These are phyloP conservation scores for Magnusiomyces clavatus DNA, from an alignment of 1,139 yeast species.

Conservation along the genomic window DNA sequence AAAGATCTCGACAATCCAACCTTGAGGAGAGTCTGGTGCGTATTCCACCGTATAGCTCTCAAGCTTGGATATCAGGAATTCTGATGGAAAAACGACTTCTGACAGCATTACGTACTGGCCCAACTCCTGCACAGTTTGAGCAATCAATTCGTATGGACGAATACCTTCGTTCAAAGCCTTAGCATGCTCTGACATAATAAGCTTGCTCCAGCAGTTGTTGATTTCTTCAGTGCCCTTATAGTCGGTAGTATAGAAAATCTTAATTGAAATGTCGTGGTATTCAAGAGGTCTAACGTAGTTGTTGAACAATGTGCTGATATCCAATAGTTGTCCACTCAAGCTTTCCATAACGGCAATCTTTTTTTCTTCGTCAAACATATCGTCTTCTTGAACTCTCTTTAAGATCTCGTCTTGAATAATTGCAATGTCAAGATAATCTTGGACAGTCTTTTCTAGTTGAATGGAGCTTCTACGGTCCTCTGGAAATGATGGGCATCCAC, in stretches of 20 bases:
- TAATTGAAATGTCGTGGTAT: slow-evolving; percentile 72
- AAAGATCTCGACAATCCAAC: slow-evolving; percentile 62
- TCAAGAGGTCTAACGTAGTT: slow-evolving; percentile 83
- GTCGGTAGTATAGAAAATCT: slow-evolving; percentile 77
- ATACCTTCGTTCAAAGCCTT: slow-evolving; percentile 24
- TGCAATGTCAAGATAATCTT: slow-evolving; percentile 81
- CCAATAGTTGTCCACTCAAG: slow-evolving; percentile 44
- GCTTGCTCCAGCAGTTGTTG: slow-evolving; percentile 32
- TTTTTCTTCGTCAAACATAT: slow-evolving; percentile 43
- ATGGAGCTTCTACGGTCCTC: slow-evolving; percentile 63
- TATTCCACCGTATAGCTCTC: slow-evolving; percentile 32
- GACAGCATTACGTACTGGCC: slow-evolving; percentile 45
- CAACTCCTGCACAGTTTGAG: slow-evolving; percentile 37
- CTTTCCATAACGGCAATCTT: slow-evolving; percentile 42
- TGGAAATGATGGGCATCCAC: slow-evolving; percentile 79
- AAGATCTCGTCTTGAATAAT: slow-evolving; percentile 80
- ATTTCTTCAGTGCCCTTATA: slow-evolving; percentile 34
- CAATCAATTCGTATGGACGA: slow-evolving; percentile 30
- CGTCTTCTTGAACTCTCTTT: slow-evolving; percentile 50
- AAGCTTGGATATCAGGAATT: slow-evolving; percentile 54
- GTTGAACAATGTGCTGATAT: slow-evolving; percentile 75
- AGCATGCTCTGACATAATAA: slow-evolving; percentile 23
- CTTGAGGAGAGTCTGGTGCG: slow-evolving; percentile 38
- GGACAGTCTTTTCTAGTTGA: slow-evolving; percentile 59
- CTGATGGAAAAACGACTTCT: slow-evolving; percentile 77